These are phyloP conservation scores for Anacardium occidentale DNA, from an alignment of 345 rosid genomes.

Conservation along the genomic window DNA sequence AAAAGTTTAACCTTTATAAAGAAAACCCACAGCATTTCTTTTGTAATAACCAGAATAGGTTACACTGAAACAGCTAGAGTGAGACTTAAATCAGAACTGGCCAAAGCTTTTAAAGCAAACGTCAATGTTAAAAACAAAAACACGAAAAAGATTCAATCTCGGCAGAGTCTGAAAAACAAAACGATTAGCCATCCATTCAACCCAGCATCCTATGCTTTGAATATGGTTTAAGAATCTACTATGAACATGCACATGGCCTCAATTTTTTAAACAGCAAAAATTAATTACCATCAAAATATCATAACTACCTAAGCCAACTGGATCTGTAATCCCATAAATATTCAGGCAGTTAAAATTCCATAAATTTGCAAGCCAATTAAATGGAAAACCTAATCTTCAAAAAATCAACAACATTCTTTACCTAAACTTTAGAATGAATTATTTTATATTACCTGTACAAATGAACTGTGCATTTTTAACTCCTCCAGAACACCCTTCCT, in stretches of 20 bases:
- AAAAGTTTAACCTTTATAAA: background rate
- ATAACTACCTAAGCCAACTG: background rate
- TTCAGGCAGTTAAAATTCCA: background rate
- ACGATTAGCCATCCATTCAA: background rate
- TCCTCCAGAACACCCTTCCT: slow-evolving; percentile 69
- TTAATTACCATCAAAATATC: background rate
- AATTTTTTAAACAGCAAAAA: background rate
- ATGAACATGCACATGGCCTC: slow-evolving; percentile 14
- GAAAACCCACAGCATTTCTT: background rate
- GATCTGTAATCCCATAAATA: background rate
- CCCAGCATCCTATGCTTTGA: slow-evolving; percentile 11
- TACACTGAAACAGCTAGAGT: slow-evolving; percentile 3
- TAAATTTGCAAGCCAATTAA: background rate
- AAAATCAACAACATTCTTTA: background rate
- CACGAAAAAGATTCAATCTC: slow-evolving; percentile 4
- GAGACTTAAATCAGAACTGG: slow-evolving; percentile 1
- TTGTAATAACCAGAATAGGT: background rate
- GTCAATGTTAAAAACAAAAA: background rate
- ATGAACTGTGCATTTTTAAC: slow-evolving; percentile 75
- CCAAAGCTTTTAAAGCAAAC: slow-evolving; percentile 7
- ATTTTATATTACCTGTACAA: slow-evolving; percentile 48
- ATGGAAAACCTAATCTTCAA: background rate
- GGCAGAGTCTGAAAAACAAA: background rate
- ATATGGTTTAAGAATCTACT: slow-evolving; percentile 10
- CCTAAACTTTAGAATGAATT: background rate